A percentile compares a stretch with the other conserved stretches of the same genome.
These are phyloP conservation scores for Monosporascus sp. DNA, from an alignment of 2,329 filamentous ascomycete species.

Conservation along the genomic window DNA sequence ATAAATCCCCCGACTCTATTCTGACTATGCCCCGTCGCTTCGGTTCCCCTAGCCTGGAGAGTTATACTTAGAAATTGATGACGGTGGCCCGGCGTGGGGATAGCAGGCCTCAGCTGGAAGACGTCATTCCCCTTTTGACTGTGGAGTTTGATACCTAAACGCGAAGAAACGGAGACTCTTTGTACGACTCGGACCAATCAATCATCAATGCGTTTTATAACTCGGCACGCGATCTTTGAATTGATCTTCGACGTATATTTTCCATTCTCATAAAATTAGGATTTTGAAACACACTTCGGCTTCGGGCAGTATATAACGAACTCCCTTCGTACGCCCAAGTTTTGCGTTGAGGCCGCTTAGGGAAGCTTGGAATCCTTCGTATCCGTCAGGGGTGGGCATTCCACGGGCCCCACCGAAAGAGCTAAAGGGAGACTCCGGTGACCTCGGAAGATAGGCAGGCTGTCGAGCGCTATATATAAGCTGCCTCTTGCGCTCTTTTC, in stretches of 20 bases:
- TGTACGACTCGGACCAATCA: no score
- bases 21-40: no score
- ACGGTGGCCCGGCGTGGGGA: no score
- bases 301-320: not conserved
- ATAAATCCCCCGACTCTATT: no score
- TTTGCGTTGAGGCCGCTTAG: not conserved
- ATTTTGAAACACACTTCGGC: not conserved
- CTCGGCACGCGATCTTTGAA: not conserved
- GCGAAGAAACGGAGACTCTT: no score
- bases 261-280: not conserved
- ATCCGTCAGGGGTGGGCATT: no score
- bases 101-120: not conserved
- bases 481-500: not conserved
- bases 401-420: not conserved
- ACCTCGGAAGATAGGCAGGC: not conserved
- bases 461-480: not conserved
- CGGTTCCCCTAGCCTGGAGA: no score
- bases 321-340: not conserved
- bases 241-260: not conserved
- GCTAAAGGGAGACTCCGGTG: not conserved
- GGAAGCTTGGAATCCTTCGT: not conserved
- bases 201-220: not conserved
- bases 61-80: no score
- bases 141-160: not conserved
- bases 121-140: not conserved